Evolutionary conservation across 345 rosid genomes (phyloP).

Genomic region (Toxicodendron radicans): DNA sequence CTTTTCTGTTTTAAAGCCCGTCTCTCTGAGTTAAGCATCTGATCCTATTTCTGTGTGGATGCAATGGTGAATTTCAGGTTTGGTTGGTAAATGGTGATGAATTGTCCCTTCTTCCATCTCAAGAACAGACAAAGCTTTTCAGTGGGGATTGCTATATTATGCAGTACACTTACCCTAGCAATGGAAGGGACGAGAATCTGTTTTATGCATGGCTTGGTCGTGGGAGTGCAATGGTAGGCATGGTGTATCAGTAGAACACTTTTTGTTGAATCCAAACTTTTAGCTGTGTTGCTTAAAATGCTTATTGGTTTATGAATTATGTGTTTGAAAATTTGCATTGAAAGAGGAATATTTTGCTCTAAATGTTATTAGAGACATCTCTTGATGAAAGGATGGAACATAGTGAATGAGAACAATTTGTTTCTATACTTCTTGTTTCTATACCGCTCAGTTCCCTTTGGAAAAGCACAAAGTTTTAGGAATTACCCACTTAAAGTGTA

Average conservation of each 20-base stretch:
- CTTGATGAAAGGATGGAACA: neutral
- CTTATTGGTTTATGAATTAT: neutral
- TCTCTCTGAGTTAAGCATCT: neutral
- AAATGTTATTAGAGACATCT: neutral
- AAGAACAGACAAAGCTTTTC: conserved; percentile 68
- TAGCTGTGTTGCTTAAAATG: neutral
- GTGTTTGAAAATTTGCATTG: neutral
- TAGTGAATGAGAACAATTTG: neutral
- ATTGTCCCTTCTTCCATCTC: conserved; percentile 46
- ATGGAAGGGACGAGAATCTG: conserved; percentile 55
- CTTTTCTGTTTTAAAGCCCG: neutral
- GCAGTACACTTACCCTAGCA: conserved; percentile 55
- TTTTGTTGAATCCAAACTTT: neutral
- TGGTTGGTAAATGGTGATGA: conserved; percentile 68
- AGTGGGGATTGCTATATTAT: conserved; percentile 78
- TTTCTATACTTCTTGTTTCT: neutral
- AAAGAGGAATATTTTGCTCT: too few species aligned
- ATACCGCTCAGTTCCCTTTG: neutral
- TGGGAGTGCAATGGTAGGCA: conserved; percentile 58
- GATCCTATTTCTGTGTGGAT: neutral
- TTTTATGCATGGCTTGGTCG: conserved; percentile 76
- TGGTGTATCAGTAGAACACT: neutral
- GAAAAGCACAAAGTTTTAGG: neutral
- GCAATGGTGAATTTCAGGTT: conserved; percentile 48
- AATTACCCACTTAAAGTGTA: neutral